Evolutionary conservation across 176 grass and related monocot species (phyloP).

Genomic region (Sorghum bicolor): DNA sequence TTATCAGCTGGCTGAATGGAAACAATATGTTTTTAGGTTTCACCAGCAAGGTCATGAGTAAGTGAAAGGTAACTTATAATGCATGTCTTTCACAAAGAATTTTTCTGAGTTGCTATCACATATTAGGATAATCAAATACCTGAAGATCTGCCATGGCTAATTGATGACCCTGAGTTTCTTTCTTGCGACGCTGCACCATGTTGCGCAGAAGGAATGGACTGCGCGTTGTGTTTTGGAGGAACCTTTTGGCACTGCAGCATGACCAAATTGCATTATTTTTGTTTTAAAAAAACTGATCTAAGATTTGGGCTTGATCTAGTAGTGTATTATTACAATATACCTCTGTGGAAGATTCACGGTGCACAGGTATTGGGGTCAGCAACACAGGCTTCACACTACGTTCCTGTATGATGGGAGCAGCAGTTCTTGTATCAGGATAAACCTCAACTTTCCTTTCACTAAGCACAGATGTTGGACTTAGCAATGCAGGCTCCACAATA

Average conservation of each 20-base stretch:
- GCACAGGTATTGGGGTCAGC: neutral
- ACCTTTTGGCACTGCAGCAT: conserved; percentile 8
- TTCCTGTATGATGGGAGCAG: neutral
- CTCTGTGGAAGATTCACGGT: neutral
- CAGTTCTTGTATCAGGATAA: conserved; percentile 2
- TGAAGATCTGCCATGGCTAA: conserved; percentile 27
- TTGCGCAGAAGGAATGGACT: neutral
- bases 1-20: neutral
- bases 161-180: conserved; percentile 2
- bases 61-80: neutral
- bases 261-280: neutral
- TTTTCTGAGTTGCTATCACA: neutral
- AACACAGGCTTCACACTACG: neutral
- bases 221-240: neutral
- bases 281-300: neutral
- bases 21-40: neutral
- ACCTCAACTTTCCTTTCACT: neutral
- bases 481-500: conserved; percentile 2
- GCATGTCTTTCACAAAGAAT: neutral
- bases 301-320: neutral
- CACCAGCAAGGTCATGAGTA: neutral
- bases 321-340: neutral
- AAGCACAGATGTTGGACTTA: conserved; percentile 29
- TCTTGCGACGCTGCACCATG: neutral
- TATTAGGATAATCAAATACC: conserved; percentile 30